A percentile compares a stretch with the other conserved stretches of the same genome.
Evolutionary conservation across 257 asterid species (phyloP).

Genomic region (Paulownia fortunei): DNA sequence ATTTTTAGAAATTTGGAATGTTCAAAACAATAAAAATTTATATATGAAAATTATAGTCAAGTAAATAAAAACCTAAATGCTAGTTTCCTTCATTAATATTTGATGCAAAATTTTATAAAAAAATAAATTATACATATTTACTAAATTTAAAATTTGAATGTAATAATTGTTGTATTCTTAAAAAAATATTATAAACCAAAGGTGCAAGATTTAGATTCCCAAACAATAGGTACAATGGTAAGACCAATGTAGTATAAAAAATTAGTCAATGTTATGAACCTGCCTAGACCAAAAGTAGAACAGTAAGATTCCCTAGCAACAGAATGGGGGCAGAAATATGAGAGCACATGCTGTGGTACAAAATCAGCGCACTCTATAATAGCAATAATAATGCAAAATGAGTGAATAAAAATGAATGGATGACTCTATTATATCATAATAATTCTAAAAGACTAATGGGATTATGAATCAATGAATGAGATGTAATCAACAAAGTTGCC

Average conservation of each 20-base stretch:
- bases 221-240: constrained; percentile 7
- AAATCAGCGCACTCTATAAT: constrained; percentile 6
- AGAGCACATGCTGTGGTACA: constrained; percentile 37
- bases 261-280: not conserved
- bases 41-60: no score
- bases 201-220: no score
- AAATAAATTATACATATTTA: no score
- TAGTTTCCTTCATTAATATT: no score
- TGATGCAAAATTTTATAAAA: no score
- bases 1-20: no score
- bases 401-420: constrained; percentile 19
- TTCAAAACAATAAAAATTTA: no score
- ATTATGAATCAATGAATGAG: not conserved
- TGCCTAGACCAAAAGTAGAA: constrained; percentile 4
- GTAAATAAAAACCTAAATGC: no score
- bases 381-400: constrained; percentile 27
- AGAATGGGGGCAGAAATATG: constrained; percentile 26
- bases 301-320: constrained; percentile 33
- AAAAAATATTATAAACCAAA: no score
- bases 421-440: constrained; percentile 7
- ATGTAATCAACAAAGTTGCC: constrained; percentile 6
- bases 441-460: not conserved
- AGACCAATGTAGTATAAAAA: not conserved
- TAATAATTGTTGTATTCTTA: no score
- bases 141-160: no score